A percentile compares a stretch with the other conserved stretches of the same genome.
These are phyloP conservation scores for Lagenidium sp. DNA, from an alignment of 352 stramenopile genomes.

Conservation along the genomic window DNA sequence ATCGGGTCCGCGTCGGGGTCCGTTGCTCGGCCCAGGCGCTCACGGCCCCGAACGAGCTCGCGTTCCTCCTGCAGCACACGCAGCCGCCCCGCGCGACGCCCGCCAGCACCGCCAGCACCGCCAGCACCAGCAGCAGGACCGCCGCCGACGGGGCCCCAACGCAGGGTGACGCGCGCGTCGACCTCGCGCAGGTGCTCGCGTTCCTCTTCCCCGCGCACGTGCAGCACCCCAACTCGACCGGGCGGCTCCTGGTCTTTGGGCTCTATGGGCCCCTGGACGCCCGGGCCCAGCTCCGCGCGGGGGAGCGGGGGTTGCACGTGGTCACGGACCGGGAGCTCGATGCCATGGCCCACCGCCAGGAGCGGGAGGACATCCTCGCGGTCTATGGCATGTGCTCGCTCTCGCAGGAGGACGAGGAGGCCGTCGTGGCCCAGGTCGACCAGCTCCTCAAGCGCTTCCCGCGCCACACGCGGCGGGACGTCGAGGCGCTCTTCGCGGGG, in stretches of 20 bases:
- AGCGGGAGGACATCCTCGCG: conserved; percentile 72
- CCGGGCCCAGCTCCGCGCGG: conserved; percentile 41
- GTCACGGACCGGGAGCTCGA: conserved; percentile 69
- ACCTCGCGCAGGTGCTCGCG: conserved; percentile 46
- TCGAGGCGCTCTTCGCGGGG: conserved; percentile 42
- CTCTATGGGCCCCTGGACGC: conserved; percentile 70
- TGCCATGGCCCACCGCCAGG: conserved; percentile 68
- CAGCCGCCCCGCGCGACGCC: neutral
- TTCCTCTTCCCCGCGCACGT: conserved; percentile 75
- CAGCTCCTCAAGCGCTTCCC: conserved; percentile 47
- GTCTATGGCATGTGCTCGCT: conserved; percentile 59
- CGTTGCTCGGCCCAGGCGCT: conserved; percentile 24
- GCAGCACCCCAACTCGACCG: conserved; percentile 69
- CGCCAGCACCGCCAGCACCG: neutral
- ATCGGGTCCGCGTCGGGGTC: conserved; percentile 22
- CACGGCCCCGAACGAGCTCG: conserved; percentile 25
- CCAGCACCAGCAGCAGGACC: neutral
- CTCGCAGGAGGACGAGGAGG: conserved; percentile 58
- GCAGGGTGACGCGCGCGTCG: conserved; percentile 16
- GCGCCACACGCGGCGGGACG: conserved; percentile 55
- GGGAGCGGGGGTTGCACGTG: conserved; percentile 49
- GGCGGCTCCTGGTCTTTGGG: conserved; percentile 70
- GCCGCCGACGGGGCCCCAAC: neutral
- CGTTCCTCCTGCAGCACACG: conserved; percentile 27
- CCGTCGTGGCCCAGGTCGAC: conserved; percentile 70